Percentiles rank a stretch among this genome's conserved stretches.
These are phyloP conservation scores for Salvia miltiorrhiza DNA, from an alignment of 257 asterid genomes.

Conservation along the genomic window DNA sequence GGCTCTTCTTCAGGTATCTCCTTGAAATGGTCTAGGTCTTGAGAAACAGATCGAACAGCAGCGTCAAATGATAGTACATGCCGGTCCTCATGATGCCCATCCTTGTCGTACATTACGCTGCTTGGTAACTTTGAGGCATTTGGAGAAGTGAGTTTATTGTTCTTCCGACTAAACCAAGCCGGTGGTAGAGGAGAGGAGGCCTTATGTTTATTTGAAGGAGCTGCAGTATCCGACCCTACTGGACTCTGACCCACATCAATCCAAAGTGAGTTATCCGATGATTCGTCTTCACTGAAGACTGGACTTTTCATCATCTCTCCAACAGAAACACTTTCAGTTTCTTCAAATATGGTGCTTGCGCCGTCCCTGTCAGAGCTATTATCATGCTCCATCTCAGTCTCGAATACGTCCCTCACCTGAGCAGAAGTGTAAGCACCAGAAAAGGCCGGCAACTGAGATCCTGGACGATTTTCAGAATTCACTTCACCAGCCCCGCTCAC, in stretches of 20 bases:
- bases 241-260: slow-evolving; percentile 98
- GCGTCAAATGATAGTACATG: slow-evolving; percentile 81
- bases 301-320: slow-evolving; percentile 99
- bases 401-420: slow-evolving; percentile 94
- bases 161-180: slow-evolving; percentile 78
- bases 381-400: slow-evolving; percentile 89
- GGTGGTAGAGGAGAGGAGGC: slow-evolving; percentile 80
- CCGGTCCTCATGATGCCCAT: slow-evolving; percentile 33
- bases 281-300: slow-evolving; percentile 93
- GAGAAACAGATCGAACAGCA: slow-evolving; percentile 85
- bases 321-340: slow-evolving; percentile 78
- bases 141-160: slow-evolving; percentile 63
- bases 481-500: slow-evolving; percentile 50
- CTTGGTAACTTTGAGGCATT: slow-evolving; percentile 49
- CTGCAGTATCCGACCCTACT: slow-evolving; percentile 59
- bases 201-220: slow-evolving; percentile 51
- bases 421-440: slow-evolving; percentile 98
- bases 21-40: slow-evolving; percentile 65
- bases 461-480: slow-evolving; percentile 57
- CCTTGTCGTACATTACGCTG: slow-evolving; percentile 68
- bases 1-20: slow-evolving; percentile 63
- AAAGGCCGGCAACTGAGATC: slow-evolving; percentile 86
- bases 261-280: slow-evolving; percentile 95
- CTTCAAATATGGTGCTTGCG: slow-evolving; percentile 93
- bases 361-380: slow-evolving; percentile 90